Conservation (phyloP, 192 early-diverging fungal species). For the Mortierella hygrophila region DNA sequence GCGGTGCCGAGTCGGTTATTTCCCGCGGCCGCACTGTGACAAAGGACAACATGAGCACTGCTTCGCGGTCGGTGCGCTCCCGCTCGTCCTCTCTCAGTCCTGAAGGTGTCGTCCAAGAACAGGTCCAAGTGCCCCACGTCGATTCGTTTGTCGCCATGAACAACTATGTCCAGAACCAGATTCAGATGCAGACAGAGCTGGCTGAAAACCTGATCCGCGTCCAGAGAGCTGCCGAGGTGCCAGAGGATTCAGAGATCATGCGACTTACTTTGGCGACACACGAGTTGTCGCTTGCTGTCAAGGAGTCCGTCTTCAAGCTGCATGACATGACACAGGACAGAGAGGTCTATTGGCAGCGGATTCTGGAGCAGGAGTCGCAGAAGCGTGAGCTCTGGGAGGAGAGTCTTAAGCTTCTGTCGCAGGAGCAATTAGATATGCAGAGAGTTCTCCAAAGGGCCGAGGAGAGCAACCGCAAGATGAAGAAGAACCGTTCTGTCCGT, state of each 20-base stretch:
- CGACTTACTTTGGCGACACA: constrained; percentile 39
- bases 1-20: background rate
- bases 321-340: constrained; percentile 57
- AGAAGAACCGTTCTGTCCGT: constrained; percentile 43
- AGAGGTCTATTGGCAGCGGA: constrained; percentile 59
- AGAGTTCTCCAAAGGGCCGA: constrained; percentile 53
- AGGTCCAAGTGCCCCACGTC: constrained; percentile 49
- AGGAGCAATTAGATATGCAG: constrained; percentile 64
- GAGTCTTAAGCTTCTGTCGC: constrained; percentile 55
- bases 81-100: constrained; percentile 43
- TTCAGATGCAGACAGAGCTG: constrained; percentile 71
- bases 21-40: constrained; percentile 23
- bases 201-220: constrained; percentile 61
- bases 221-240: constrained; percentile 34
- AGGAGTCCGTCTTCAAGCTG: constrained; percentile 45
- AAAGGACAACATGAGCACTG: constrained; percentile 4
- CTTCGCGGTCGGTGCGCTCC: constrained; percentile 15
- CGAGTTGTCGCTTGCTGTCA: constrained; percentile 35
- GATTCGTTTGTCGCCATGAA: constrained; percentile 60
- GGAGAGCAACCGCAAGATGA: constrained; percentile 55
- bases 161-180: constrained; percentile 68
- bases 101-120: constrained; percentile 7
- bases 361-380: constrained; percentile 60
- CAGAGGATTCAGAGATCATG: constrained; percentile 46
- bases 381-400: constrained; percentile 63